Conservation (phyloP, 768 basidiomycete species). For the Tylopilus felleus region DNA sequence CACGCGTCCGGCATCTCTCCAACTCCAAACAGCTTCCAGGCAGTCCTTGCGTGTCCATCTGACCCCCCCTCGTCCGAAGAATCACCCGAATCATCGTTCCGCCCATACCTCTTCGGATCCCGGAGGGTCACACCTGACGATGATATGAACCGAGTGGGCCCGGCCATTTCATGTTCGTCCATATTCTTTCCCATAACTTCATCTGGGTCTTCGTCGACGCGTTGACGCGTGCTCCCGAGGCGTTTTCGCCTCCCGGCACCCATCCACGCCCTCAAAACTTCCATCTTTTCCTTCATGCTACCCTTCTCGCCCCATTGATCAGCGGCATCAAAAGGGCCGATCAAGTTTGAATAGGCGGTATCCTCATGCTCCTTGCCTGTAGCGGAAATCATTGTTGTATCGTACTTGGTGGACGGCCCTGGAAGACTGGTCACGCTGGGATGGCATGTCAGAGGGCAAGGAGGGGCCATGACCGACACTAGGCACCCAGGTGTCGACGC, state of each 20-base stretch:
- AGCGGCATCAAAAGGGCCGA: conserved; percentile 52
- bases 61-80: conserved; percentile 41
- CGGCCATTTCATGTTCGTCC: background rate
- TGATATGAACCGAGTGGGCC: background rate
- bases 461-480: conserved; percentile 21
- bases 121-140: background rate
- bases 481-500: conserved; percentile 5
- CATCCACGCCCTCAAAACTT: conserved; percentile 44
- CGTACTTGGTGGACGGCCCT: conserved; percentile 18
- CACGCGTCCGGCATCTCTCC: conserved; percentile 24
- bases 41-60: conserved; percentile 52
- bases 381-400: background rate
- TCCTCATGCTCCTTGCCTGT: conserved; percentile 37
- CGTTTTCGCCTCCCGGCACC: conserved; percentile 31
- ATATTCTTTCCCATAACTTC: background rate
- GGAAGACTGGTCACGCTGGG: conserved; percentile 13
- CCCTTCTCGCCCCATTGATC: conserved; percentile 54
- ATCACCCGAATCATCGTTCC: conserved; percentile 42
- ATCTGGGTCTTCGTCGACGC: conserved; percentile 12
- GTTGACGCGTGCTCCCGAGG: conserved; percentile 35
- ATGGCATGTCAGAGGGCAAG: conserved; percentile 20
- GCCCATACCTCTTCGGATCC: conserved; percentile 4
- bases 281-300: conserved; percentile 41
- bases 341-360: conserved; percentile 60
- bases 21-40: conserved; percentile 52